Evolutionary conservation across 257 asterid species (phyloP).

Genomic region (Anisodus tanguticus): DNA sequence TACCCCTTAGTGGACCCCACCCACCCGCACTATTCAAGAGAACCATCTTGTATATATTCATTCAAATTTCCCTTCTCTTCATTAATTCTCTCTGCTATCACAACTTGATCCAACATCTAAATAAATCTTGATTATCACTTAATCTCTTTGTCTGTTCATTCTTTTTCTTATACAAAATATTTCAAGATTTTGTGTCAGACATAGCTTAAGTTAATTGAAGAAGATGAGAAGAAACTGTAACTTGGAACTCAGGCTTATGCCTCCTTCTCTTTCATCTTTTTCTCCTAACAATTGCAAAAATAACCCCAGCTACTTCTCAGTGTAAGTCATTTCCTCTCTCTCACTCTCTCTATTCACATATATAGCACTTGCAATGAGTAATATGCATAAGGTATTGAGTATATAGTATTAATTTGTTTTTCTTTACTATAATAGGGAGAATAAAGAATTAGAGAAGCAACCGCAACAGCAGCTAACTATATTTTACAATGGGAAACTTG

Average conservation of each 20-base stretch:
- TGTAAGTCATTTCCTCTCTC: background rate
- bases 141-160: too few species aligned
- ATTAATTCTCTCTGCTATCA: background rate
- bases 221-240: constrained; percentile 40
- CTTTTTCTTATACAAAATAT: too few species aligned
- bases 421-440: background rate
- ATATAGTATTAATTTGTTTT: background rate
- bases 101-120: background rate
- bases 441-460: constrained; percentile 23
- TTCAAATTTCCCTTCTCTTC: background rate
- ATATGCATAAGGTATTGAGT: background rate
- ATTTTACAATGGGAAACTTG: constrained; percentile 58
- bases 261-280: constrained; percentile 31
- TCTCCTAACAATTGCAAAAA: background rate
- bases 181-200: too few species aligned
- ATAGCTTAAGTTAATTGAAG: background rate
- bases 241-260: constrained; percentile 39
- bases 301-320: background rate
- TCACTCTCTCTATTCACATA: background rate
- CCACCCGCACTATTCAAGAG: background rate
- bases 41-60: background rate
- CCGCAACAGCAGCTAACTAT: constrained; percentile 45
- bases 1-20: too few species aligned
- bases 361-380: background rate
- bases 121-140: background rate